Percentiles rank a stretch among this genome's conserved stretches.
Evolutionary conservation across 768 basidiomycete genomes (phyloP).

Genomic region (Tylopilus vinaceipallidus): DNA sequence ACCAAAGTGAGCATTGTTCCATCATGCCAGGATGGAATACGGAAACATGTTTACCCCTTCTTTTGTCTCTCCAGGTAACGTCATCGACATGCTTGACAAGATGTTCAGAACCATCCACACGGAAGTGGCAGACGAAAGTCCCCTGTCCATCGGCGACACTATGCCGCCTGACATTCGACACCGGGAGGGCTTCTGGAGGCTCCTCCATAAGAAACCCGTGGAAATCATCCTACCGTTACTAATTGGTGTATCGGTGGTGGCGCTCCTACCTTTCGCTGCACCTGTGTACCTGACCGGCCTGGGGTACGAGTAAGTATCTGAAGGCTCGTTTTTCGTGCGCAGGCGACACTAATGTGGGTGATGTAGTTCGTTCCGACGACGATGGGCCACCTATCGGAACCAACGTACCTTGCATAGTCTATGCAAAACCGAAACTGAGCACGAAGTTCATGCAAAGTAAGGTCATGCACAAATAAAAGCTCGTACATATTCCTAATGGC

Average conservation of each 20-base stretch:
- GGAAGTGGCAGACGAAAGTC: conserved; percentile 5
- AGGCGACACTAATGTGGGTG: neutral
- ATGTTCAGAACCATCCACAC: neutral
- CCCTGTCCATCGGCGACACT: conserved; percentile 7
- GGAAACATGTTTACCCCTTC: neutral
- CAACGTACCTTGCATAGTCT: neutral
- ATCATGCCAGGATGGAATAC: neutral
- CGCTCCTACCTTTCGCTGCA: neutral
- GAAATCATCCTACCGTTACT: neutral
- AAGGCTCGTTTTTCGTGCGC: neutral
- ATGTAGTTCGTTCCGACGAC: neutral
- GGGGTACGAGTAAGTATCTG: neutral
- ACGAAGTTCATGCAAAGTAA: no score
- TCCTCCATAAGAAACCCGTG: neutral
- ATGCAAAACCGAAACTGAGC: no score
- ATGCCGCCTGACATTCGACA: conserved; percentile 9
- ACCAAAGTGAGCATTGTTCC: neutral
- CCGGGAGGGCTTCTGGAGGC: conserved; percentile 4
- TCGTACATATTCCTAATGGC: no score
- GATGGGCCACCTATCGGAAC: neutral
- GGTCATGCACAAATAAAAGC: no score
- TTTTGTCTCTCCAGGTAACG: neutral
- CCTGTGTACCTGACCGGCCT: neutral
- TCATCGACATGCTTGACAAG: neutral
- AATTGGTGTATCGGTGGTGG: neutral